Base-by-base conservation (phyloP, 805 yeast genomes). In the Saccharomycopsis oosterbeekiorum region DNA sequence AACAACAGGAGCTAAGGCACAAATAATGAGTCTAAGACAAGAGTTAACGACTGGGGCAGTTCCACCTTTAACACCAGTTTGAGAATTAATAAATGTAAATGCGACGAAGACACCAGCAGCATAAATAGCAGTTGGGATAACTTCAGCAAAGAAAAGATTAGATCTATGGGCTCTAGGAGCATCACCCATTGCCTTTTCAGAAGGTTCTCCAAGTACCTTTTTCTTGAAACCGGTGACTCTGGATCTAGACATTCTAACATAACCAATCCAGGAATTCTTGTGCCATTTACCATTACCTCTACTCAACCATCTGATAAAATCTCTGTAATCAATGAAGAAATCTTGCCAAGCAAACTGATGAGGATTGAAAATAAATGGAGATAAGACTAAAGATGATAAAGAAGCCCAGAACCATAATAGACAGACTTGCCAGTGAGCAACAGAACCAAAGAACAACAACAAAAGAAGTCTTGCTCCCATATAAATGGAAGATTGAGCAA, bases 191-290 rank as follows among this genome's bases (percentile, higher is more conserved):
- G 80, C 78, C 74, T 81, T 80, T 74, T 86, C 94, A 60, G 90
- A 82, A 39, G 73, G 74, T 67, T 85, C 91, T 24, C 84, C 84
- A 58, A 86, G 80, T 63, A 81, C 73, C 74, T 83, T 84, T 62
- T 88, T 79, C 78, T 91, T 92, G 80, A 83, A 91, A 63, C 99
- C 99, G 37, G 98, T 93, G 67, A 89, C 83, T 69, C 91, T 84
- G 10, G 97, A 89, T 74, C 99, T 83, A 3, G 91, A 81, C 64
- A 82, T 77, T 68, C 96, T 85, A 0, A 84, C 84, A 68, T 78
- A 85, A 1, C 83, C 84, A 59, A 86, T 80, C 98, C 98, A 92
- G 0, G 97, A 89, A 68, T 85, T 82, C 58, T 74, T 72, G 66
- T 83, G 85, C 78, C 82, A 81, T 65, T 77, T 78, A 19, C 84